Base-by-base conservation (phyloP, 306 rosid genomes). In the Medicago ruthenica region DNA sequence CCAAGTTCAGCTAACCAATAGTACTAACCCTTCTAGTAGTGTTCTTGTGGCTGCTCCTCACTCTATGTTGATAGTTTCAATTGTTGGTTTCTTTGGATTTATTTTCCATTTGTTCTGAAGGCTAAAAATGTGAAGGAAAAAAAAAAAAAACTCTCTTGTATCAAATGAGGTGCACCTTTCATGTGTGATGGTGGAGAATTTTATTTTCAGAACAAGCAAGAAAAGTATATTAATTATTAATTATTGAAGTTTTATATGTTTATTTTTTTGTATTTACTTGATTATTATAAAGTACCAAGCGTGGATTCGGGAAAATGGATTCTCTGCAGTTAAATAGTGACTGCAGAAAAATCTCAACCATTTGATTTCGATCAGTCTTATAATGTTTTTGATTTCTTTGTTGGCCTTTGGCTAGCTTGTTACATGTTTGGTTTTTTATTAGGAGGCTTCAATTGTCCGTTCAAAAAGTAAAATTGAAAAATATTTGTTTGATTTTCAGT, bases 91-190 rank as follows among this genome's bases (percentile, higher is more conserved):
- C 76, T 6, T 83, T 2, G 45, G 70, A 51, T 72, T 78, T 36
- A 45, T 87, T 3, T 78, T 76, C 73, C 78, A 71, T 61, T 76
- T 79, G 27, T 71, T 75, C 53, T 88, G 71, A 86, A 20, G 61
- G 3, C 20, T 1, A 12, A 12, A 15, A 9, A 60, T 74, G 55
- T 47, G 57, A 18, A 18, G n/a, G 37, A 34, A 68, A 36, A 55
- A 20, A 69, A 67, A 13, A 7, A n/a, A n/a, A n/a, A 1, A 0
- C 15, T 36, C 40, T 17, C 36, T 74, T 75, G 59, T 74, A 70
- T 69, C 59, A 45, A 57, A 71, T 81, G 73, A 67, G 22, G 64
- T 10, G 21, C 40, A 39, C 8, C 73, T 65, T 81, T 81, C 64
- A 44, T 79, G 24, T 80, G 70, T 76, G 70, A 70, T 75, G 76